These are phyloP conservation scores for Periconia sp. DNA, from an alignment of 2,329 filamentous ascomycete genomes.

Conservation along the genomic window DNA sequence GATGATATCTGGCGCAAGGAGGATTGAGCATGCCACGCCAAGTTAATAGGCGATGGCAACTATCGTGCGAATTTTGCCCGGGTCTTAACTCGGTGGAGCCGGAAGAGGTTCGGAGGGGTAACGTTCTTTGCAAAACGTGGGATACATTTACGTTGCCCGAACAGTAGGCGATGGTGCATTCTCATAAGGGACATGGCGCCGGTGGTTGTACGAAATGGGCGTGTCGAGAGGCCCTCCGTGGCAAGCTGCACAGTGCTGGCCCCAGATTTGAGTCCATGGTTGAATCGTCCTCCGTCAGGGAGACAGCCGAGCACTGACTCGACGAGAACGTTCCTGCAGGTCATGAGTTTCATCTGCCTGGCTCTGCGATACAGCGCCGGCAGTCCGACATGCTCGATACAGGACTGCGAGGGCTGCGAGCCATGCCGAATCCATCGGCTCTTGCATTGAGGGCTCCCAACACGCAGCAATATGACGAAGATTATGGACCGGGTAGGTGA, in stretches of 20 bases:
- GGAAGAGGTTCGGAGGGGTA: conserved; percentile 18
- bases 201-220: conserved; percentile 5
- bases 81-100: conserved; percentile 12
- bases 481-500: conserved; percentile 15
- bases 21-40: conserved; percentile 29
- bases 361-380: conserved; percentile 1
- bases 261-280: conserved; percentile 25
- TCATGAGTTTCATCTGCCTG: conserved; percentile 22
- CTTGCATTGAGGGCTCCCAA: conserved; percentile 10
- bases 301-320: conserved; percentile 17
- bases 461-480: conserved; percentile 7
- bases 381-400: conserved; percentile 4
- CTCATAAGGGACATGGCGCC: conserved; percentile 2
- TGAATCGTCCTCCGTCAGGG: conserved; percentile 6
- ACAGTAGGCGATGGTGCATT: conserved; percentile 9
- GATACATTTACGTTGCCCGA: conserved; percentile 20
- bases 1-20: conserved; percentile 9
- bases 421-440: conserved; percentile 11
- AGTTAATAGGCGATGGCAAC: conserved; percentile 22
- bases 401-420: no score
- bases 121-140: conserved; percentile 40
- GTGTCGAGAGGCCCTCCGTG: conserved; percentile 11
- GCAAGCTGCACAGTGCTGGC: conserved; percentile 15
- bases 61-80: conserved; percentile 17
- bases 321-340: conserved; percentile 23